phyloP scores from a whole-genome alignment of 169 alveolate genomes.

The Plasmodium gaboni region DNA sequence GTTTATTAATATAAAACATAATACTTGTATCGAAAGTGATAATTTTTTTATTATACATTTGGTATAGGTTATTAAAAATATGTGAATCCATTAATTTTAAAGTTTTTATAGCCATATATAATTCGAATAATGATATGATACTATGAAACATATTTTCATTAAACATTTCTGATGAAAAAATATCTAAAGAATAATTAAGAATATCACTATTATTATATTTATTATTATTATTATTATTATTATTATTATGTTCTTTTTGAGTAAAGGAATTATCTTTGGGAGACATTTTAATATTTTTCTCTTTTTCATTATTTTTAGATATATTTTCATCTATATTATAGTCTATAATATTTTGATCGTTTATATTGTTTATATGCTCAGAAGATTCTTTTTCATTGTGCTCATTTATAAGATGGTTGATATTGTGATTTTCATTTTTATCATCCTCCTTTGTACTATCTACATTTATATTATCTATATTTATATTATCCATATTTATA shows the following conservation, averaged over 20 bases:
- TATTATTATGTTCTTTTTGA: neutral
- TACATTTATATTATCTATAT: neutral
- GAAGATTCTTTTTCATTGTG: constrained; percentile 8
- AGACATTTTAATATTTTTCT: constrained; percentile 5
- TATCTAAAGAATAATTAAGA: constrained; percentile 46
- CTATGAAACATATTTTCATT: constrained; percentile 40
- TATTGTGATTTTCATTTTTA: constrained; percentile 16
- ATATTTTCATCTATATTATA: constrained; percentile 29
- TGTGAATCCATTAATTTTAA: constrained; percentile 36
- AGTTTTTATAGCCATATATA: constrained; percentile 60
- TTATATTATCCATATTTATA: no score
- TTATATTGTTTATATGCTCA: neutral
- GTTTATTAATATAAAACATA: constrained; percentile 43
- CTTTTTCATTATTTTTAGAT: constrained; percentile 10
- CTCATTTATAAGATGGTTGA: constrained; percentile 16
- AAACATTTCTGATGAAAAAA: constrained; percentile 73
- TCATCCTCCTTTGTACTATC: constrained; percentile 11
- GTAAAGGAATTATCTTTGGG: constrained; percentile 8
- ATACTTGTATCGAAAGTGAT: constrained; percentile 40
- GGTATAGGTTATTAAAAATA: constrained; percentile 35
- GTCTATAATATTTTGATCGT: neutral
- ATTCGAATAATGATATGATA: constrained; percentile 62
- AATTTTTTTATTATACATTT: constrained; percentile 61
- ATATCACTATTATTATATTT: constrained; percentile 2
- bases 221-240: neutral